Evolutionary conservation across 1,284 basidiomycete genomes (phyloP).

Genomic region (Puccinia horiana): DNA sequence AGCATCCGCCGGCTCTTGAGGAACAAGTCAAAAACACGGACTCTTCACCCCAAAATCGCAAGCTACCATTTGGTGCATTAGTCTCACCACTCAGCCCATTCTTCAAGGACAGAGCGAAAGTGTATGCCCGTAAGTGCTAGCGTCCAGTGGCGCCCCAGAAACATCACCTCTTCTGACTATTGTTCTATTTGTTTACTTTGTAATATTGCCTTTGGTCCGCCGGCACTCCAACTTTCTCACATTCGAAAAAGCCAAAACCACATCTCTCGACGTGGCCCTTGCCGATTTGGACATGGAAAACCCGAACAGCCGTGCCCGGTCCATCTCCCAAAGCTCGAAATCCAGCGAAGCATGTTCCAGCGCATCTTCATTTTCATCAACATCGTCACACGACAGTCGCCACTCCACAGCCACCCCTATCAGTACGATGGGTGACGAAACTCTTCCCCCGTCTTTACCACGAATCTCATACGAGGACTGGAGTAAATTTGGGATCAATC

Average conservation of each 20-base stretch:
- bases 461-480: slow-evolving; percentile 20
- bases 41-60: neutral
- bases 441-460: neutral
- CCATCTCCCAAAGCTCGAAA: slow-evolving; percentile 4
- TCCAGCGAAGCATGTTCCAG: slow-evolving; percentile 6
- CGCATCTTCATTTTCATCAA: slow-evolving; percentile 12
- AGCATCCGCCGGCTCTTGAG: neutral
- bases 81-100: slow-evolving; percentile 27
- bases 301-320: neutral
- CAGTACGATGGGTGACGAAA: neutral
- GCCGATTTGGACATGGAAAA: neutral
- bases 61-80: slow-evolving; percentile 18
- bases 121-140: neutral
- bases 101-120: slow-evolving; percentile 27
- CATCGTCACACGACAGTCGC: neutral
- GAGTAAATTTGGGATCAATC: slow-evolving; percentile 27
- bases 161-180: neutral
- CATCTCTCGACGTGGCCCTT: neutral
- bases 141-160: neutral
- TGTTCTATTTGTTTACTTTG: neutral
- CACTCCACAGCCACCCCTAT: slow-evolving; percentile 16
- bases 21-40: neutral
- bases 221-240: neutral
- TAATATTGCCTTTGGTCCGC: neutral
- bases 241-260: slow-evolving; percentile 21